Percentiles rank a stretch among this genome's conserved stretches.
phyloP scores from a whole-genome alignment of 768 basidiomycete genomes.

The Multifurca ochricompacta region DNA sequence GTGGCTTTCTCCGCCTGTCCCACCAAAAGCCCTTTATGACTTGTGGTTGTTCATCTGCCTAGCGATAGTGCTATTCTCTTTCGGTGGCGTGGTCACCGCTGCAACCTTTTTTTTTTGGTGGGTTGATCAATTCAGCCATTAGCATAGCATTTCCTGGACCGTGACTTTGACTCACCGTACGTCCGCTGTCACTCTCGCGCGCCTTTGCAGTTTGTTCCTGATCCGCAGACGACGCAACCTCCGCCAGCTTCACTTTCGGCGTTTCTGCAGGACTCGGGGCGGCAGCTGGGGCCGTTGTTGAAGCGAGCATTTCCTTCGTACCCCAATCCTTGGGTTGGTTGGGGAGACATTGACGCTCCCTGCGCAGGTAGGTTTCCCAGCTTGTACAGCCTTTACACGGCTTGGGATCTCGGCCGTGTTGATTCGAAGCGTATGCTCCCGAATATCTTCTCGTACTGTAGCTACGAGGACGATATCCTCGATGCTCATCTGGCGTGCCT shows the following conservation, averaged over 20 bases:
- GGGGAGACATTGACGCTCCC: background rate
- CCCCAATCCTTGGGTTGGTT: no score
- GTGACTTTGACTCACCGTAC: background rate
- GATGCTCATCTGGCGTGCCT: constrained; percentile 1
- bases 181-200: background rate
- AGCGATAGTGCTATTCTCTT: no score
- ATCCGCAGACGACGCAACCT: no score
- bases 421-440: background rate
- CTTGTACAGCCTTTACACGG: background rate
- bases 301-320: background rate
- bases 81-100: no score
- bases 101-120: background rate
- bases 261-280: background rate
- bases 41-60: no score
- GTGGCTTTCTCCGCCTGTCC: no score
- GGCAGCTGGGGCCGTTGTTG: background rate
- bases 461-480: constrained; percentile 13
- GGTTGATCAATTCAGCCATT: background rate
- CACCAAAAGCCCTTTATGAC: no score
- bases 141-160: background rate
- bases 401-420: background rate
- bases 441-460: constrained; percentile 12
- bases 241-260: background rate
- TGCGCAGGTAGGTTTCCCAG: background rate
- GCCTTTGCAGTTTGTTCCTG: background rate